These are phyloP conservation scores for Penicillium subrubescens DNA, from an alignment of 495 filamentous ascomycete genomes.

Conservation along the genomic window DNA sequence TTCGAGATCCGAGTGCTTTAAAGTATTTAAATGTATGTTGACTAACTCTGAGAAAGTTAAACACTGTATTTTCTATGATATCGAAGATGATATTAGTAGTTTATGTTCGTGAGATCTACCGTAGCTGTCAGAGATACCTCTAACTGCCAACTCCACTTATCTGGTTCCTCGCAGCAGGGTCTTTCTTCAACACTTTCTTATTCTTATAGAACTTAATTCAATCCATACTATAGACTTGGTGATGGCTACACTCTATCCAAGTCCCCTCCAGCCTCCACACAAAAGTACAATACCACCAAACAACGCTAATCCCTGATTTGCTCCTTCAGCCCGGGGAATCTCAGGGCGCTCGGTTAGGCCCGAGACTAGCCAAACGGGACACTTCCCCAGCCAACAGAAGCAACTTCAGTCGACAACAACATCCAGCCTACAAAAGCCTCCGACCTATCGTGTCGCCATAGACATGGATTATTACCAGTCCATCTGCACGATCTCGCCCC, in stretches of 20 bases:
- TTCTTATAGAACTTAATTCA: not conserved
- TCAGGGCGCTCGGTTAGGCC: not conserved
- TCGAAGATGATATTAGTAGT: too few relatives aligned
- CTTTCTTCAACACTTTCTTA: not conserved
- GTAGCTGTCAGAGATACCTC: too few relatives aligned
- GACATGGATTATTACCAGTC: not conserved
- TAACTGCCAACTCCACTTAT: too few relatives aligned
- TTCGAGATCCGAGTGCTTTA: not conserved
- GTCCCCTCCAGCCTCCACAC: not conserved
- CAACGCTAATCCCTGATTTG: not conserved
- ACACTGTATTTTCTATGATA: too few relatives aligned
- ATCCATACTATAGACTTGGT: not conserved
- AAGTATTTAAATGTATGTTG: not conserved
- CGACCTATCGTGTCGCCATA: not conserved
- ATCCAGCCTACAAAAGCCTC: not conserved
- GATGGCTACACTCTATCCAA: not conserved
- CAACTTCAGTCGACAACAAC: not conserved
- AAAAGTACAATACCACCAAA: not conserved
- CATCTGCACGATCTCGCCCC: constrained; percentile 17
- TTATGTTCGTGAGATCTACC: too few relatives aligned
- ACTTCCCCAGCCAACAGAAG: constrained; percentile 6
- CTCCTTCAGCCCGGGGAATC: not conserved
- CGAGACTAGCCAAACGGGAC: constrained; percentile 16
- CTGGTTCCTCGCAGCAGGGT: too few relatives aligned
- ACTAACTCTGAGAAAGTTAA: too few relatives aligned